phyloP scores from a whole-genome alignment of 2,329 filamentous ascomycete species.

The Stagonosporopsis cucurbitacearum region DNA sequence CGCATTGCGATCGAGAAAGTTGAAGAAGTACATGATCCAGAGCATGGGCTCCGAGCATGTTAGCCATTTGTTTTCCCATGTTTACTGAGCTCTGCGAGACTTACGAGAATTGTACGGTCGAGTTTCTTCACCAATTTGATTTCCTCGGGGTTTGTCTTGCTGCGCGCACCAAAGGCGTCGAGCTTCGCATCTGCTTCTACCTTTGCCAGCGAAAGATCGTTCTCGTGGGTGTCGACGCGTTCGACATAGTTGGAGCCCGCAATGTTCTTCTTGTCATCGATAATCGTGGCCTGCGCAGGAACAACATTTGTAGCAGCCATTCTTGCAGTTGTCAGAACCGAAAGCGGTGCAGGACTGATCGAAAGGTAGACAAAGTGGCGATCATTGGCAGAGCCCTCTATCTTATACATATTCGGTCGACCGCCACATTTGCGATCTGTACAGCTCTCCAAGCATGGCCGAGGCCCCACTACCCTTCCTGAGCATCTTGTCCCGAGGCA shows the following conservation, averaged over 20 bases:
- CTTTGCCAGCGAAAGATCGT: constrained; percentile 19
- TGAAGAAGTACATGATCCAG: constrained; percentile 53
- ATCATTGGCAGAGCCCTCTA: not conserved
- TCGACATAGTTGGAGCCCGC: constrained; percentile 6
- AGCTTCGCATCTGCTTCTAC: constrained; percentile 21
- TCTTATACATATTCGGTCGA: constrained; percentile 4
- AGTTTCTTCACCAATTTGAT: constrained; percentile 44
- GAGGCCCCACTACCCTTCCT: constrained; percentile 7
- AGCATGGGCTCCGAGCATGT: constrained; percentile 44
- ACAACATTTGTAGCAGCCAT: not conserved
- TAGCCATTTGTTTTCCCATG: not conserved
- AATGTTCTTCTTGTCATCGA: constrained; percentile 3
- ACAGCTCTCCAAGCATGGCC: constrained; percentile 6
- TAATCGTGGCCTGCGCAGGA: not conserved
- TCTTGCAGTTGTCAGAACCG: not conserved
- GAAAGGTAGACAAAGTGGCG: not conserved
- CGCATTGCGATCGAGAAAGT: constrained; percentile 65
- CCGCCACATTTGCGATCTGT: not conserved
- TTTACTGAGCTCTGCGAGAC: not conserved
- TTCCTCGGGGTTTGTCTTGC: constrained; percentile 42
- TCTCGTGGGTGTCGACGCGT: constrained; percentile 12
- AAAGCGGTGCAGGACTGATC: not conserved
- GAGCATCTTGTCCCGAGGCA: constrained; percentile 9
- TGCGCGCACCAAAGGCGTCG: constrained; percentile 40
- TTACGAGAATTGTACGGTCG: constrained; percentile 40